Evolutionary conservation across 345 rosid genomes (phyloP), one percentile per base, ranked within the genome.

Genomic region (Lumnitzera racemosa): DNA sequence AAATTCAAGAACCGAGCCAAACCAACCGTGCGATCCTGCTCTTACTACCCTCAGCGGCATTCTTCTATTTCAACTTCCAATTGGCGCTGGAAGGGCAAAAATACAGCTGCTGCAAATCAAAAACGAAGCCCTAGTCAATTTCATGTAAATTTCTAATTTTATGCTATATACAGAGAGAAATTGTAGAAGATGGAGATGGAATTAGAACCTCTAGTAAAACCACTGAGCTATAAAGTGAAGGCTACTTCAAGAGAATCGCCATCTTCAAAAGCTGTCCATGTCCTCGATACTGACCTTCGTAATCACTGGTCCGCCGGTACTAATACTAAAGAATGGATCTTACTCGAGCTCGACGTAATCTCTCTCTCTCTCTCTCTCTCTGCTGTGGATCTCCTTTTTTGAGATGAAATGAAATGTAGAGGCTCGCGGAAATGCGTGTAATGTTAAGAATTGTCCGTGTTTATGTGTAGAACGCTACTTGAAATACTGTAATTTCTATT

Each of bases 251-350:
- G 92, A 49, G 96, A 88, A 65, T 85, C 96, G 11, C 86, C 87
- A 3, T 80, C 92, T 24, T 88, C 83, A 70, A 88, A 85, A 52
- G 92, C 96, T 12, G 60, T 77, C 76, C 81, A 78, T 46, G 81
- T 88, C 15, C 90, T 88, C 58, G 96, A 88, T 59, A 67, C 82
- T 12, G 92, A 88, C 83, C 96, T 86, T 54, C 91, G 96, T 57
- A 68, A 83, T 15, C 92, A 88, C 77, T 88, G 96, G 96, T 88
- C 92, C 67, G 73, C 96, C 46, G 88, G 77, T 36, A 86, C 96
- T 67, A 88, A 88, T 78, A 85, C 90, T 66, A 86, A 88, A 65
- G 96, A 88, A 66, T 88, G 96, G 96, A 86, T 88, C 74, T 68
- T 88, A 63, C 87, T 88, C 12, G 96, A 88, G 67, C 92, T 88